Conservation (phyloP, 139 green algal genomes). For the Mesotaenium endlicherianum region DNA sequence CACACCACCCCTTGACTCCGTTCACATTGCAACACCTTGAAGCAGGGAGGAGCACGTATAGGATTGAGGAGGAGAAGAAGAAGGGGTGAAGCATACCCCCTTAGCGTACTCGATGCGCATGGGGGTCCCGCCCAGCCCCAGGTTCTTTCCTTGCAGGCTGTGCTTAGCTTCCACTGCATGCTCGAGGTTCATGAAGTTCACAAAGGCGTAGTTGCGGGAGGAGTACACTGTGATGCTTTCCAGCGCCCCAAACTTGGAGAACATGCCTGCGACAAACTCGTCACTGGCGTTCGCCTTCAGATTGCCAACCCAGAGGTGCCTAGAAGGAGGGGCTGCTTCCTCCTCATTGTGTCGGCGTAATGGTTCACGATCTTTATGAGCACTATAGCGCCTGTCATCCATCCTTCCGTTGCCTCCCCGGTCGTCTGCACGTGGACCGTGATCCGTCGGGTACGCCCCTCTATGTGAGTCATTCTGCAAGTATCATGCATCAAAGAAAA, state of each 20-base stretch:
- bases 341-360: background rate
- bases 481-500: too few relatives aligned
- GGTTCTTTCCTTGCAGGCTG: constrained; percentile 4
- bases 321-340: background rate
- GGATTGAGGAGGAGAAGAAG: background rate
- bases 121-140: background rate
- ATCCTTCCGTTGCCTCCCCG: background rate
- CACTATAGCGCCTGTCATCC: background rate
- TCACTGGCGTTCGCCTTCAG: background rate
- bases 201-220: constrained; percentile 27
- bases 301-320: constrained; percentile 39
- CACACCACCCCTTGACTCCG: too few relatives aligned
- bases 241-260: constrained; percentile 14
- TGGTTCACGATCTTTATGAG: background rate
- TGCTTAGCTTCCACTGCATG: constrained; percentile 19
- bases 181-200: constrained; percentile 25
- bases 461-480: background rate
- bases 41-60: too few relatives aligned
- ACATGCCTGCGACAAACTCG: constrained; percentile 1
- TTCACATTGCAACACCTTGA: too few relatives aligned
- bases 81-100: background rate
- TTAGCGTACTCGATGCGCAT: constrained; percentile 36
- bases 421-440: background rate
- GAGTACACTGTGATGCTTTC: constrained; percentile 25
- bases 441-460: background rate